These are phyloP conservation scores for Sphaerosporella brunnea DNA, from an alignment of 495 filamentous ascomycete species.

Conservation along the genomic window DNA sequence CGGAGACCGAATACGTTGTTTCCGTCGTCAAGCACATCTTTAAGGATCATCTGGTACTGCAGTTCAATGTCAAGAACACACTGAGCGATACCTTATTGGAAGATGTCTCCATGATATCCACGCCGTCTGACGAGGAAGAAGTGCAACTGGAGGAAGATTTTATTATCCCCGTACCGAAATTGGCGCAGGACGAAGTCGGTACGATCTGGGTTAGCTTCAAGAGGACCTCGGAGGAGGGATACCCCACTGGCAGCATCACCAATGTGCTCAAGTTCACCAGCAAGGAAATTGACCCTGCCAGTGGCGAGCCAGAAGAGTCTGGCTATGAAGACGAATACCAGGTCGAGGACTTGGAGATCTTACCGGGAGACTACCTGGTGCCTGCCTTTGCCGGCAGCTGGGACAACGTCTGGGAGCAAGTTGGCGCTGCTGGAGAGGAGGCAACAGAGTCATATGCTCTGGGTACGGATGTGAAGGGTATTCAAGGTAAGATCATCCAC, in stretches of 20 bases:
- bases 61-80: slow-evolving; percentile 98
- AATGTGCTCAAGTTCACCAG: slow-evolving; percentile 92
- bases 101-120: slow-evolving; percentile 76
- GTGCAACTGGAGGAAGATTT: slow-evolving; percentile 67
- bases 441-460: slow-evolving; percentile 83
- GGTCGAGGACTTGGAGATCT: slow-evolving; percentile 82
- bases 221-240: slow-evolving; percentile 52
- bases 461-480: slow-evolving; percentile 64
- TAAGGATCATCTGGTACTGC: slow-evolving; percentile 87
- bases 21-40: slow-evolving; percentile 89
- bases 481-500: slow-evolving; percentile 50
- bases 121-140: slow-evolving; percentile 64
- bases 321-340: slow-evolving; percentile 98
- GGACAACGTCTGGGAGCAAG: slow-evolving; percentile 91
- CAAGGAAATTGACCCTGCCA: slow-evolving; percentile 95
- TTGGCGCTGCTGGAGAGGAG: slow-evolving; percentile 72
- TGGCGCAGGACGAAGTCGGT: slow-evolving; percentile 65
- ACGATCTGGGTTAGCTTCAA: slow-evolving; percentile 92
- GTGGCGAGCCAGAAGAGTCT: slow-evolving; percentile 71
- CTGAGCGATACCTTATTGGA: slow-evolving; percentile 74
- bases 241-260: slow-evolving; percentile 63
- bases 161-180: slow-evolving; percentile 70
- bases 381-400: slow-evolving; percentile 90
- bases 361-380: slow-evolving; percentile 81
- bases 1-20: slow-evolving; percentile 95